Percentiles rank a stretch among this genome's conserved stretches.
These are phyloP conservation scores for Aspergillus intermedius DNA, from an alignment of 2,329 filamentous ascomycete species.

Conservation along the genomic window DNA sequence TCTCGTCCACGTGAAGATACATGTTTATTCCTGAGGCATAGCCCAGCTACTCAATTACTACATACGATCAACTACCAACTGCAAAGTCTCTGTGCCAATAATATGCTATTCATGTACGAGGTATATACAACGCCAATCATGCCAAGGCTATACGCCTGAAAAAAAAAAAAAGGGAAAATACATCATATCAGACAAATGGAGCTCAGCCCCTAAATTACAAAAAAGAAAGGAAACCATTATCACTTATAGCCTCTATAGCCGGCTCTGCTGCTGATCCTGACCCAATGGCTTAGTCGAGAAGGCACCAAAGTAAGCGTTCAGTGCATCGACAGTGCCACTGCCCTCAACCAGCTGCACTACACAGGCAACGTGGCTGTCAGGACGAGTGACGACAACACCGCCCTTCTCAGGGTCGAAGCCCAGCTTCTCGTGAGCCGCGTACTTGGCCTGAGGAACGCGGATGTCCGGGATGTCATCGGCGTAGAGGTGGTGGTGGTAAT, in stretches of 20 bases:
- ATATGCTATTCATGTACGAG: not conserved
- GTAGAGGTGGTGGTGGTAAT: constrained; percentile 78
- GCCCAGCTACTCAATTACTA: not conserved
- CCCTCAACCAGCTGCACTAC: constrained; percentile 70
- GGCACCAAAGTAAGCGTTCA: constrained; percentile 74
- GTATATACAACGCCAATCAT: constrained; percentile 21
- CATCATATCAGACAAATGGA: not conserved
- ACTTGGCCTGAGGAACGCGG: constrained; percentile 61
- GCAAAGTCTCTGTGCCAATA: not conserved
- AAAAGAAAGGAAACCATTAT: constrained; percentile 8
- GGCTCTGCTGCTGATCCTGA: constrained; percentile 28
- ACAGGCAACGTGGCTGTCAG: constrained; percentile 79
- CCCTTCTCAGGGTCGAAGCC: constrained; percentile 67
- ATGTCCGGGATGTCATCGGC: constrained; percentile 75
- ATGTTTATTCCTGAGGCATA: too few species aligned
- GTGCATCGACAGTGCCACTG: constrained; percentile 67
- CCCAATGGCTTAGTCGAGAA: constrained; percentile 57
- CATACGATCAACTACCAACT: not conserved
- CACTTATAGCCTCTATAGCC: constrained; percentile 19
- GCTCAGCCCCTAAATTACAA: not conserved
- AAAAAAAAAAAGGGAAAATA: constrained; percentile 15
- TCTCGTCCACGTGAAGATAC: not conserved
- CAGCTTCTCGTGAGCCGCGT: constrained; percentile 79
- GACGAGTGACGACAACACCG: constrained; percentile 74
- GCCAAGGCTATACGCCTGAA: constrained; percentile 17